A percentile compares a stretch with the other conserved stretches of the same genome.
These are phyloP conservation scores for Candida broadrunensis DNA, from an alignment of 805 yeast genomes.

Conservation along the genomic window DNA sequence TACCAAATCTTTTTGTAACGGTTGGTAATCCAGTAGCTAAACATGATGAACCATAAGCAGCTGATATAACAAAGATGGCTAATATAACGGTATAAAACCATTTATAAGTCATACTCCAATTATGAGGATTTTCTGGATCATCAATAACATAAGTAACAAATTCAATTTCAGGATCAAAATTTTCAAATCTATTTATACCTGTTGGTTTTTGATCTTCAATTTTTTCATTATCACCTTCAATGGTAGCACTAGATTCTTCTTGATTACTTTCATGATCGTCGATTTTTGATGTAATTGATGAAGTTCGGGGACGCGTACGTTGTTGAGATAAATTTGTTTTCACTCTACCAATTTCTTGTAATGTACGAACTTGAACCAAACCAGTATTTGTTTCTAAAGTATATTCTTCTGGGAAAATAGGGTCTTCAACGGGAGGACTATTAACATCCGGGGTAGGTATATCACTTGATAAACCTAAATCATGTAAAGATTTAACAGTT, in stretches of 20 bases:
- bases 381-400: constrained; percentile 87
- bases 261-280: constrained; percentile 5
- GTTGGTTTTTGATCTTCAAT: constrained; percentile 5
- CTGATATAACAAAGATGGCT: constrained; percentile 75
- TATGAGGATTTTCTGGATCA: constrained; percentile 89
- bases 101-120: constrained; percentile 60
- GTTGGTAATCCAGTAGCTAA: constrained; percentile 82
- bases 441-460: constrained; percentile 53
- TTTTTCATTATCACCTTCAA: constrained; percentile 2
- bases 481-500: constrained; percentile 66
- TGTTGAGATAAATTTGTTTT: constrained; percentile 7
- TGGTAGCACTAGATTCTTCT: constrained; percentile 6
- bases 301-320: constrained; percentile 2
- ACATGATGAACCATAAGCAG: constrained; percentile 91
- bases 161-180: constrained; percentile 64
- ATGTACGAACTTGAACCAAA: constrained; percentile 74
- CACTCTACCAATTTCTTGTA: constrained; percentile 63
- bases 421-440: constrained; percentile 46
- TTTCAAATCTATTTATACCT: constrained; percentile 10
- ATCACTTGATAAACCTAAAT: constrained; percentile 55
- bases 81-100: constrained; percentile 69
- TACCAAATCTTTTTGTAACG: constrained; percentile 63
- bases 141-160: constrained; percentile 77
- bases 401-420: constrained; percentile 91
- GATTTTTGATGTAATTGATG: neutral